Percentiles rank a stretch among this genome's conserved stretches.
phyloP scores from a whole-genome alignment of 805 yeast genomes.

The Lachancea cidri region DNA sequence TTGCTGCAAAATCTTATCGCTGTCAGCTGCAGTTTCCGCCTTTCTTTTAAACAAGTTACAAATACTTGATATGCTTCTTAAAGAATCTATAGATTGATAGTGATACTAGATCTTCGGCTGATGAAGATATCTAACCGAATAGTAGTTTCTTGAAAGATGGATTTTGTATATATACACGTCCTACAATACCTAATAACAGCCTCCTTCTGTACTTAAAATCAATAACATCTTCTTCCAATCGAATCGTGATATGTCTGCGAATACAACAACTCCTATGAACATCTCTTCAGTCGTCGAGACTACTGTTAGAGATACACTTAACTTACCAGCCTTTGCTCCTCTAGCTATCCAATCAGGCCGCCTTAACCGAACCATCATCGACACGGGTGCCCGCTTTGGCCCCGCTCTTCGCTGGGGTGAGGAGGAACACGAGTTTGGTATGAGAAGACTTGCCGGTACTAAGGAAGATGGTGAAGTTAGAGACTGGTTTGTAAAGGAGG shows the following conservation, averaged over 20 bases:
- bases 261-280: not conserved
- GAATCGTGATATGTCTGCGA: not conserved
- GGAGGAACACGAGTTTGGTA: constrained; percentile 52
- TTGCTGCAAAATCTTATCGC: too few relatives aligned
- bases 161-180: too few relatives aligned
- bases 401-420: constrained; percentile 57
- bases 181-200: too few relatives aligned
- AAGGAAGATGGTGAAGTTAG: constrained; percentile 57
- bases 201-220: too few relatives aligned
- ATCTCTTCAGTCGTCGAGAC: not conserved
- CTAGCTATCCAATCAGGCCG: constrained; percentile 35
- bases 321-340: constrained; percentile 3
- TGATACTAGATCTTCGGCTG: too few relatives aligned
- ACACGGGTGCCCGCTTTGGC: constrained; percentile 51
- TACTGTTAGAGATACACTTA: not conserved
- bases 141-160: too few relatives aligned
- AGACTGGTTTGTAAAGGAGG: constrained; percentile 59
- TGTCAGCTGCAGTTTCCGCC: too few relatives aligned
- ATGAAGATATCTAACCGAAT: too few relatives aligned
- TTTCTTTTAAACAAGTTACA: too few relatives aligned
- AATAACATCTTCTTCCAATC: too few relatives aligned
- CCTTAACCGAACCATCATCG: constrained; percentile 51
- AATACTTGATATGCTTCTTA: too few relatives aligned
- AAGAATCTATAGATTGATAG: too few relatives aligned
- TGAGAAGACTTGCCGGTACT: constrained; percentile 55